Percentiles rank a stretch among this genome's conserved stretches.
These are phyloP conservation scores for Heterobasidion parviporum DNA, from an alignment of 1,284 basidiomycete genomes.

Conservation along the genomic window DNA sequence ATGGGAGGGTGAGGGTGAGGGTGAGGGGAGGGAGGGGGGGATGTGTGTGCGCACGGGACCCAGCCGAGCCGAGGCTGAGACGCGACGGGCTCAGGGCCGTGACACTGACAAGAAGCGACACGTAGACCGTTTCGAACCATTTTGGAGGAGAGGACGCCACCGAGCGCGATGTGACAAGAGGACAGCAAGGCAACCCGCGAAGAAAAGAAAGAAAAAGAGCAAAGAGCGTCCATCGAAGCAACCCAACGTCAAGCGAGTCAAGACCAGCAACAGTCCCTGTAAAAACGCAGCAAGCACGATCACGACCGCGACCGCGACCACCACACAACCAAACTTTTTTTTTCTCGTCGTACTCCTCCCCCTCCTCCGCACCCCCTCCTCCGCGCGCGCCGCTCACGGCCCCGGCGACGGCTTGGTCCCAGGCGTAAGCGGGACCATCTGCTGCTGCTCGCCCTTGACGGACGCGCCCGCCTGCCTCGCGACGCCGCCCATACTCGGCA, in stretches of 20 bases:
- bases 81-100: too few species aligned
- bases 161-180: too few species aligned
- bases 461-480: neutral
- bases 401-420: slow-evolving; percentile 10
- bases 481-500: slow-evolving; percentile 11
- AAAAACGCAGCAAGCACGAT: neutral
- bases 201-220: neutral
- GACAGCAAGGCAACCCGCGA: neutral
- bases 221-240: neutral
- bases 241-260: neutral
- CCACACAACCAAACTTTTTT: neutral
- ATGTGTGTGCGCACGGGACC: neutral
- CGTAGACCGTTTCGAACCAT: neutral
- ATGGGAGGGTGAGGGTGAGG: neutral
- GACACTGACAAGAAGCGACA: neutral
- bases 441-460: neutral
- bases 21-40: neutral
- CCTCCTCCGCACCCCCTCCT: neutral
- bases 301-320: neutral
- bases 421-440: slow-evolving; percentile 8
- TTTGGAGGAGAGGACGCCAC: too few species aligned
- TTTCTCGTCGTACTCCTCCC: neutral
- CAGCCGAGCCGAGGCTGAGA: neutral
- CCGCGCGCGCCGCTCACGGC: neutral
- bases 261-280: neutral